phyloP scores from a whole-genome alignment of 148 eudicot genomes.

The Chenopodium album region DNA sequence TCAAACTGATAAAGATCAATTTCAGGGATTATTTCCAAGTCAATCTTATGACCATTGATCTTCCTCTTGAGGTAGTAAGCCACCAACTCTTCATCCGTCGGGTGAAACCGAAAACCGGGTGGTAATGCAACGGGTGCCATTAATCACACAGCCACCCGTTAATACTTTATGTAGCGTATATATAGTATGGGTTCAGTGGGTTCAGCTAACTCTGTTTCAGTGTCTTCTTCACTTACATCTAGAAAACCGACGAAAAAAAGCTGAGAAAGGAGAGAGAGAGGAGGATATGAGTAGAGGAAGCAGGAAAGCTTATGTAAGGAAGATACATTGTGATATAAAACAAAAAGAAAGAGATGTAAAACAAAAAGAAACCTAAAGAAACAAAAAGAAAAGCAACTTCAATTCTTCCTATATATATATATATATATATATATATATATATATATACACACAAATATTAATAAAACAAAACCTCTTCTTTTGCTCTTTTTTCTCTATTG shows the following conservation, averaged over 20 bases:
- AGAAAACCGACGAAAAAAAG: background rate
- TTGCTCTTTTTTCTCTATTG: conserved; percentile 16
- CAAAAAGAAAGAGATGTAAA: conserved; percentile 10
- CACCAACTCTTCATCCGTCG: conserved; percentile 50
- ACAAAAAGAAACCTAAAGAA: conserved; percentile 8
- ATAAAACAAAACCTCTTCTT: background rate
- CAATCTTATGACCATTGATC: conserved; percentile 49
- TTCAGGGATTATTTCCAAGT: conserved; percentile 50
- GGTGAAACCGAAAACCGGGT: conserved; percentile 51
- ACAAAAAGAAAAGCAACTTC: conserved; percentile 19
- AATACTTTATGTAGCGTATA: too few relatives aligned
- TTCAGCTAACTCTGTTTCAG: background rate
- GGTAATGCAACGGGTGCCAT: conserved; percentile 50
- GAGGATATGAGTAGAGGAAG: background rate
- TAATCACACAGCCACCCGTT: conserved; percentile 1
- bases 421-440: too few relatives aligned
- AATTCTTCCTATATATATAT: background rate
- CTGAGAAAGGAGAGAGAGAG: background rate
- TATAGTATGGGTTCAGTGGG: background rate
- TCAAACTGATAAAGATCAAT: conserved; percentile 54
- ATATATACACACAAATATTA: too few relatives aligned
- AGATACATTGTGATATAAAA: conserved; percentile 16
- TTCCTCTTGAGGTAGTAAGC: conserved; percentile 53
- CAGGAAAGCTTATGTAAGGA: conserved; percentile 11
- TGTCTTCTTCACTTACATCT: conserved; percentile 4